Conservation (phyloP, 2,329 filamentous ascomycete genomes). For the Pseudogymnoascus destructans region DNA sequence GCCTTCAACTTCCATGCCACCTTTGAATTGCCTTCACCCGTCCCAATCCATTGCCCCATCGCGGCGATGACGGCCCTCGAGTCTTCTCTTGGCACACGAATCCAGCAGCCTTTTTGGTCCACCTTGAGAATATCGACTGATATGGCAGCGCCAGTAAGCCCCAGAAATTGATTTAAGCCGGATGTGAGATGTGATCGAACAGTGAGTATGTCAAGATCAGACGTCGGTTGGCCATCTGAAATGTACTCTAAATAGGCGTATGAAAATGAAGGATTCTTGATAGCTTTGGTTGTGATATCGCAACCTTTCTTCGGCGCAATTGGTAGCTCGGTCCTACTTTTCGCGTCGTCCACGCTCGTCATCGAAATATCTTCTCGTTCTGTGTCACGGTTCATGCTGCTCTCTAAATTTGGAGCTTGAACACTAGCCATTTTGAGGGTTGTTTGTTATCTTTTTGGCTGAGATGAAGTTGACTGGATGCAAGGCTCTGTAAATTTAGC, state of each 20-base stretch:
- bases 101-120: conserved; percentile 42
- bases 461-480: background rate
- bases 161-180: conserved; percentile 56
- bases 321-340: background rate
- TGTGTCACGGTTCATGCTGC: background rate
- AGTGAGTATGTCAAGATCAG: conserved; percentile 45
- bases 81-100: conserved; percentile 51
- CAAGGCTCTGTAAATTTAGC: conserved; percentile 9
- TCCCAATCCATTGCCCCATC: conserved; percentile 50
- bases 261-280: conserved; percentile 39
- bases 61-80: conserved; percentile 48
- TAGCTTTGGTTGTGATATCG: conserved; percentile 38
- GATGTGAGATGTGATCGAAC: conserved; percentile 48
- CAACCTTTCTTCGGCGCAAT: conserved; percentile 21
- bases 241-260: conserved; percentile 39
- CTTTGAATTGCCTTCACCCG: conserved; percentile 24
- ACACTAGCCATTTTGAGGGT: background rate
- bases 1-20: conserved; percentile 38
- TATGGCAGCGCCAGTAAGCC: conserved; percentile 52
- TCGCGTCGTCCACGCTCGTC: background rate
- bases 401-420: background rate
- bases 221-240: conserved; percentile 12
- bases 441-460: background rate
- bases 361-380: conserved; percentile 5
- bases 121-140: conserved; percentile 58